Conservation (phyloP, 805 yeast genomes). For the Candida namnaoensis region DNA sequence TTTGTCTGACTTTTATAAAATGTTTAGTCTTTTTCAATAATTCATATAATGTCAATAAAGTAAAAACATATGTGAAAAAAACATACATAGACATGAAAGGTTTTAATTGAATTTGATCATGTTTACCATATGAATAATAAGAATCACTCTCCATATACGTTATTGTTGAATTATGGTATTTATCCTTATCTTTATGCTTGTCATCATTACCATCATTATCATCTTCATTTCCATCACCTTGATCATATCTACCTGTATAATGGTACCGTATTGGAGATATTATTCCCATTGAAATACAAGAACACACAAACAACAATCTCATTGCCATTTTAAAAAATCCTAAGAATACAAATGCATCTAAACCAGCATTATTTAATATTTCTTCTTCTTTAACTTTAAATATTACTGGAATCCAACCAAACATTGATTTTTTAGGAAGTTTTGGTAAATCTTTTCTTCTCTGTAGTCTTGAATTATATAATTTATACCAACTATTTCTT, state of each 20-base stretch:
- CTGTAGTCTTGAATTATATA: constrained; percentile 68
- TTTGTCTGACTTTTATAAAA: constrained; percentile 73
- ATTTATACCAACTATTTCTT: constrained; percentile 66
- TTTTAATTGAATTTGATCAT: constrained; percentile 30
- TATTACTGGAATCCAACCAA: constrained; percentile 76
- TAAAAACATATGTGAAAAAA: constrained; percentile 79
- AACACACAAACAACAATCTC: constrained; percentile 52
- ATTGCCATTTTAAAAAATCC: constrained; percentile 89
- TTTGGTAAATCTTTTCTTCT: constrained; percentile 47
- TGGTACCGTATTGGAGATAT: constrained; percentile 82
- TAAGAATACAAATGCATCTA: constrained; percentile 88
- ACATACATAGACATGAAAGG: constrained; percentile 81
- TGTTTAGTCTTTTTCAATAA: constrained; percentile 62
- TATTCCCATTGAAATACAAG: constrained; percentile 61
- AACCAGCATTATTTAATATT: constrained; percentile 80
- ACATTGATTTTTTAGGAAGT: constrained; percentile 46
- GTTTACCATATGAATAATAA: constrained; percentile 9
- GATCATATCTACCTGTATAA: constrained; percentile 74
- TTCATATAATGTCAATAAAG: constrained; percentile 50
- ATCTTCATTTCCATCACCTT: constrained; percentile 29
- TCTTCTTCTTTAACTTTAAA: constrained; percentile 62
- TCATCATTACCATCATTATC: constrained; percentile 13
- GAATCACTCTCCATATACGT: too few relatives aligned
- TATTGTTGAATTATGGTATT: too few relatives aligned
- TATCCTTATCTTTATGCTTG: too few relatives aligned